Percentiles rank a stretch among this genome's conserved stretches.
phyloP scores from a whole-genome alignment of 768 basidiomycete species.

The Serendipita indica region DNA sequence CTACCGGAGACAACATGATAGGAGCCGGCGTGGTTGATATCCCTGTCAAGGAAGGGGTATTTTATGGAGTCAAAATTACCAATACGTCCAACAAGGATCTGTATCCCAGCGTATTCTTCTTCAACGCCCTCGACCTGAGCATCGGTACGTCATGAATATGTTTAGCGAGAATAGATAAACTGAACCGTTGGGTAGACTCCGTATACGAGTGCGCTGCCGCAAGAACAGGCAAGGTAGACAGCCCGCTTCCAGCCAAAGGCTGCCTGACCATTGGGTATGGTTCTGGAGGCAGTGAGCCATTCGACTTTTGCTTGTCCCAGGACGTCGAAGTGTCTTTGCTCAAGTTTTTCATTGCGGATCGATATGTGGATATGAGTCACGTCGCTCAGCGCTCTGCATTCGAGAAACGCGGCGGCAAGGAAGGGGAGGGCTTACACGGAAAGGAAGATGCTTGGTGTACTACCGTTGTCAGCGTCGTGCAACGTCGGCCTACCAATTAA shows the following conservation, averaged over 20 bases:
- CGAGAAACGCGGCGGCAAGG: background rate
- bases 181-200: background rate
- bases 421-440: background rate
- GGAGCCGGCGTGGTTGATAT: conserved; percentile 16
- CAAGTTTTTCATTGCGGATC: conserved; percentile 30
- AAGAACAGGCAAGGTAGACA: background rate
- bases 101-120: conserved; percentile 21
- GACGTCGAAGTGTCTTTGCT: conserved; percentile 29
- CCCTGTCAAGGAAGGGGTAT: conserved; percentile 15
- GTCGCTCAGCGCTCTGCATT: conserved; percentile 26
- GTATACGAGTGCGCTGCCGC: conserved; percentile 8
- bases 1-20: conserved; percentile 8
- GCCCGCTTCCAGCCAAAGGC: conserved; percentile 9
- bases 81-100: conserved; percentile 18
- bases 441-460: background rate
- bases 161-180: background rate
- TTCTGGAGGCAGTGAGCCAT: conserved; percentile 23
- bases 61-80: conserved; percentile 17
- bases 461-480: background rate
- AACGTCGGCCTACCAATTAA: too few relatives aligned
- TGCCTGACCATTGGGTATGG: conserved; percentile 30
- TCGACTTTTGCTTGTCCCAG: conserved; percentile 21
- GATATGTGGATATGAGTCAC: conserved; percentile 23
- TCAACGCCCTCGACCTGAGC: conserved; percentile 21
- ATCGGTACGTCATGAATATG: conserved; percentile 16